phyloP scores from a whole-genome alignment of 805 yeast genomes.

The Lachancea meyersii region DNA sequence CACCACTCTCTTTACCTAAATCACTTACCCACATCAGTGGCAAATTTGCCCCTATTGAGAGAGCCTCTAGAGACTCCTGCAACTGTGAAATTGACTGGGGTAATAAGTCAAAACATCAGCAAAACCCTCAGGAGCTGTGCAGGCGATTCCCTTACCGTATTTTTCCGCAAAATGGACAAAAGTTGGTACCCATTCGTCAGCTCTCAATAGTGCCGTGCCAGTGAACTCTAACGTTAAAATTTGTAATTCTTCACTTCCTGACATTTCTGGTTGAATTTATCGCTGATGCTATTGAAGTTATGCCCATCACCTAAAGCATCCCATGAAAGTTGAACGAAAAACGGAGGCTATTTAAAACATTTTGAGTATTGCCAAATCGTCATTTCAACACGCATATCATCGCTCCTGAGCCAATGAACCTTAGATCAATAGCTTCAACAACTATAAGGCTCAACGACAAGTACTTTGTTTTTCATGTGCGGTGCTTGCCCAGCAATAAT shows the following conservation, averaged over 20 bases:
- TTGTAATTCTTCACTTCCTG: background rate
- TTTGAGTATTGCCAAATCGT: too few relatives aligned
- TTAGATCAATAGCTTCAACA: too few relatives aligned
- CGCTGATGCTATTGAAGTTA: too few relatives aligned
- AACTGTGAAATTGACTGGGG: background rate
- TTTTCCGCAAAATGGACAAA: background rate
- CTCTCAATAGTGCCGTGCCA: background rate
- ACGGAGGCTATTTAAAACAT: too few relatives aligned
- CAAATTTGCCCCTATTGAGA: background rate
- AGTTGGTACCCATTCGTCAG: background rate
- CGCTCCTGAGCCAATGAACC: too few relatives aligned
- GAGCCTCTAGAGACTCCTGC: background rate
- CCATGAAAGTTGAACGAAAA: too few relatives aligned
- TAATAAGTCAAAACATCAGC: background rate
- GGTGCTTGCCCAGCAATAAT: too few relatives aligned
- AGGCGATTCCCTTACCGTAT: background rate
- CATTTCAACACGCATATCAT: too few relatives aligned
- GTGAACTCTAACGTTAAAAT: background rate
- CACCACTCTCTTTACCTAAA: background rate
- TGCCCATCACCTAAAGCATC: too few relatives aligned
- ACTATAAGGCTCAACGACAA: too few relatives aligned
- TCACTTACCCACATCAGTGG: background rate
- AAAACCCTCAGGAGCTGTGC: background rate
- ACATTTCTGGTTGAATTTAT: background rate
- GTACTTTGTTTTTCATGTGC: too few relatives aligned